Evolutionary conservation across 2,329 filamentous ascomycete genomes (phyloP).

Genomic region (Microsporum audouinii): DNA sequence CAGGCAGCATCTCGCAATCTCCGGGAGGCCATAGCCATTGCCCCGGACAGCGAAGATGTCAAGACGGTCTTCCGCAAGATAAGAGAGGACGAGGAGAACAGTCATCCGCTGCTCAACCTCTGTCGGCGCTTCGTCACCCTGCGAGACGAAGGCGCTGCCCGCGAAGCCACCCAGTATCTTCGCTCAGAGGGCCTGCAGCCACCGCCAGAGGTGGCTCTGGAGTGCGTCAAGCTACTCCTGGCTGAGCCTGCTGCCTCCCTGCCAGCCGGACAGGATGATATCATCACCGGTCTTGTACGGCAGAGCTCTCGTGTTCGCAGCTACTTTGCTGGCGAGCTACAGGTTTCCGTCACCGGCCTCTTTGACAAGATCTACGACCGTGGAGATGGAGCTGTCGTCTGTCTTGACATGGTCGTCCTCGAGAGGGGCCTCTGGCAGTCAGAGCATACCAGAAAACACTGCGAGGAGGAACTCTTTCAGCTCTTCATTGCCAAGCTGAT

Average conservation of each 20-base stretch:
- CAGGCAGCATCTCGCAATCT: constrained; percentile 39
- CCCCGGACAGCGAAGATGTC: constrained; percentile 35
- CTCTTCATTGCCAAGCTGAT: constrained; percentile 79
- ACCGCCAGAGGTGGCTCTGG: constrained; percentile 32
- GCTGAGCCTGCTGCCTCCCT: constrained; percentile 26
- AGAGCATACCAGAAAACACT: constrained; percentile 33
- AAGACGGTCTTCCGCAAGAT: constrained; percentile 37
- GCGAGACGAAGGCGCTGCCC: constrained; percentile 34
- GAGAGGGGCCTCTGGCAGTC: constrained; percentile 37
- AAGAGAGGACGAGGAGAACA: constrained; percentile 30
- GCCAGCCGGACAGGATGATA: constrained; percentile 34
- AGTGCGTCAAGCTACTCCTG: constrained; percentile 35
- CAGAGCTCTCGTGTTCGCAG: constrained; percentile 34
- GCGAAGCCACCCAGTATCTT: constrained; percentile 35
- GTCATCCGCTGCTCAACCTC: constrained; percentile 35
- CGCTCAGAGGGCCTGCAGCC: constrained; percentile 34
- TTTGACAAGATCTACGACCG: constrained; percentile 40
- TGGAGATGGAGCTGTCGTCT: constrained; percentile 38
- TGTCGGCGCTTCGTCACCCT: constrained; percentile 34
- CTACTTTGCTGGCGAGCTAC: constrained; percentile 33
- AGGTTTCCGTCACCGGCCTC: constrained; percentile 35
- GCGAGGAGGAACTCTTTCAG: constrained; percentile 39
- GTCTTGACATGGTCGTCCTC: constrained; percentile 36
- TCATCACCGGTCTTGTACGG: constrained; percentile 37
- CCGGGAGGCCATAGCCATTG: constrained; percentile 39